A percentile compares a stretch with the other conserved stretches of the same genome.
Evolutionary conservation across 768 basidiomycete genomes (phyloP).

Genomic region (Tephrocybe sp.): DNA sequence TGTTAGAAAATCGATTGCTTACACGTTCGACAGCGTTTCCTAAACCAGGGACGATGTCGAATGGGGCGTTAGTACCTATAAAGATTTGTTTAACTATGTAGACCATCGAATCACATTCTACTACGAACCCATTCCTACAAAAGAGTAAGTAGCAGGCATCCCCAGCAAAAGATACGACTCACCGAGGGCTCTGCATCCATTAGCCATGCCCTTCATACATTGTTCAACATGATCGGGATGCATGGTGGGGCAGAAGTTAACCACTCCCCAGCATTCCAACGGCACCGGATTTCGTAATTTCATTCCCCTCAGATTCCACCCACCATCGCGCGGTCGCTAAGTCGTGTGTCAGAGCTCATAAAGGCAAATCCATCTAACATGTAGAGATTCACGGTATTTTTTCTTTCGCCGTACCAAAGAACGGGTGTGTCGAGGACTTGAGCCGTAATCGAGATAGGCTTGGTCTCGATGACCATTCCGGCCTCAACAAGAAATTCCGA

Average conservation of each 20-base stretch:
- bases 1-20: not conserved
- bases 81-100: not conserved
- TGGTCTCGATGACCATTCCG: slow-evolving; percentile 32
- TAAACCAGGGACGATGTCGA: slow-evolving; percentile 3
- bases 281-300: slow-evolving; percentile 15
- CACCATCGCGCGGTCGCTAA: slow-evolving; percentile 21
- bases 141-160: not conserved
- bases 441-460: slow-evolving; percentile 24
- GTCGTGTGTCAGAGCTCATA: not conserved
- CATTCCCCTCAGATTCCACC: slow-evolving; percentile 27
- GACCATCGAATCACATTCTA: not conserved
- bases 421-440: slow-evolving; percentile 19
- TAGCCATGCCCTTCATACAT: slow-evolving; percentile 4
- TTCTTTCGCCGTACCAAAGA: slow-evolving; percentile 16
- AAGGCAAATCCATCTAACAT: not conserved
- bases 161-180: not conserved
- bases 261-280: slow-evolving; percentile 21
- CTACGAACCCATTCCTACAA: slow-evolving; percentile 13
- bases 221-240: not conserved
- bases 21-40: slow-evolving; percentile 13
- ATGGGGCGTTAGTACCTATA: slow-evolving; percentile 1
- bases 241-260: slow-evolving; percentile 7
- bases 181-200: slow-evolving; percentile 4
- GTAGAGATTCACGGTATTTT: not conserved
- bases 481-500: slow-evolving; percentile 39